phyloP scores from a whole-genome alignment of 169 alveolate genomes.

The Plasmodium coatneyi region DNA sequence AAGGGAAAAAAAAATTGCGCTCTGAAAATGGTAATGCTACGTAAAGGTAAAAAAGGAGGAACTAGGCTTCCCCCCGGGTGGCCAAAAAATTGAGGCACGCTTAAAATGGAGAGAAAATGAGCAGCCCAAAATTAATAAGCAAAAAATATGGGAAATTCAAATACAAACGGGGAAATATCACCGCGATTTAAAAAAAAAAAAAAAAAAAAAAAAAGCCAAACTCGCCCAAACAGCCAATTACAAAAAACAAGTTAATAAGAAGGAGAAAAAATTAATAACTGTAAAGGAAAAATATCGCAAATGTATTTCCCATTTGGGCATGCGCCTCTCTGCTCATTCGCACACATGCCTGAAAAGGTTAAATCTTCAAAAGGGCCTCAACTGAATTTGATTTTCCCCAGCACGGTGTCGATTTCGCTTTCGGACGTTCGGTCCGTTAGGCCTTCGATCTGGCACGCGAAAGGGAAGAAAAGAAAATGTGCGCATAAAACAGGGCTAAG shows the following conservation, averaged over 20 bases:
- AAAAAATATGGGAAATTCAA: not conserved
- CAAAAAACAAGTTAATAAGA: not conserved
- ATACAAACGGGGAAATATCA: not conserved
- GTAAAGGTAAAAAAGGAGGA: not conserved
- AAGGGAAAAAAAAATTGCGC: not conserved
- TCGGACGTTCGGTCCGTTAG: conserved; percentile 60
- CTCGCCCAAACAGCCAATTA: conserved; percentile 7
- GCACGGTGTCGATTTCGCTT: conserved; percentile 57
- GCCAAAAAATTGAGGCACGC: not conserved
- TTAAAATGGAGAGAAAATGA: not conserved
- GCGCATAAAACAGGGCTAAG: not conserved
- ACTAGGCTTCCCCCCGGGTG: not conserved
- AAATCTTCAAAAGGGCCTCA: not conserved
- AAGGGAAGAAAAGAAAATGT: not conserved
- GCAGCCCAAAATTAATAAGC: not conserved
- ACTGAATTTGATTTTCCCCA: conserved; percentile 71
- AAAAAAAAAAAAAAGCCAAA: conserved; percentile 10
- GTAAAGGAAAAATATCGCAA: not conserved
- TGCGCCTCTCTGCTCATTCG: not conserved
- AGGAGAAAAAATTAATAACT: not conserved
- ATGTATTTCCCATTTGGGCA: not conserved
- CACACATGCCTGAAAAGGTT: not conserved
- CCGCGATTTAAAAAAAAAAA: conserved; percentile 2
- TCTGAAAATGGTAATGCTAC: not conserved
- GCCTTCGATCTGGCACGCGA: conserved; percentile 28